Evolutionary conservation across 164 flowering plant genomes (phyloP), one percentile per base, ranked within the genome.

Genomic region (Paratinospora sagittata): DNA sequence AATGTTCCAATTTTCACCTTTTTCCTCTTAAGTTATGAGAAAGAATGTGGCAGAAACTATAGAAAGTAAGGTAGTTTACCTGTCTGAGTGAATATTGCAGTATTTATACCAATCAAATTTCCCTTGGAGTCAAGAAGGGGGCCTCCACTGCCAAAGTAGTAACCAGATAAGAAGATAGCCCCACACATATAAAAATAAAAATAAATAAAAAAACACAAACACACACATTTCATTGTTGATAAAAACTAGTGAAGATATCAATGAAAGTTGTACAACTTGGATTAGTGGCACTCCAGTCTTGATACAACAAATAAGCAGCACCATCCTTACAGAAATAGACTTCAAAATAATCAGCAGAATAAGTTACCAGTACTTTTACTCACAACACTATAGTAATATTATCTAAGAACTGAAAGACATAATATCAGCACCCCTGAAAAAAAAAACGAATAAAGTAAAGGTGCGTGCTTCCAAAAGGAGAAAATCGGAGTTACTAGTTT

Each of bases 21-120:
- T 63, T 41, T 61, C 10, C 26, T 21, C 33, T 61, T 13, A 58
- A 58, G 23, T 41, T 57, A n/a, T 68, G 37, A 43, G 12, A 63
- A 68, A 45, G 61, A 26, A 21, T 39, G 14, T 34, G 45, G 36
- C 37, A 10, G 11, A 19, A 36, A 49, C 43, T 19, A 33, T 27
- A 43, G 30, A 21, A 45, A 45, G 37, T 7, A 30, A 60, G 11
- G 37, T 34, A 75, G 45, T 10, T 67, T 75, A 89, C 98, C 98
- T 77, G 98, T 90, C 78, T 86, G 94, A 72, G 96, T 94, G 77
- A 89, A 90, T 76, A 94, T 94, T 41, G 98, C 97, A 0, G 98
- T 94, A 80, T 94, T 94, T 63, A 94, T 90, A 57, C 98, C 97
- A 74, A 94, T 85, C 69, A 94, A 77, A 68, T 88, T 86, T 76